Evolutionary conservation across 495 filamentous ascomycete genomes (phyloP), one percentile per base, ranked within the genome.

Genomic region (Terfezia boudieri): DNA sequence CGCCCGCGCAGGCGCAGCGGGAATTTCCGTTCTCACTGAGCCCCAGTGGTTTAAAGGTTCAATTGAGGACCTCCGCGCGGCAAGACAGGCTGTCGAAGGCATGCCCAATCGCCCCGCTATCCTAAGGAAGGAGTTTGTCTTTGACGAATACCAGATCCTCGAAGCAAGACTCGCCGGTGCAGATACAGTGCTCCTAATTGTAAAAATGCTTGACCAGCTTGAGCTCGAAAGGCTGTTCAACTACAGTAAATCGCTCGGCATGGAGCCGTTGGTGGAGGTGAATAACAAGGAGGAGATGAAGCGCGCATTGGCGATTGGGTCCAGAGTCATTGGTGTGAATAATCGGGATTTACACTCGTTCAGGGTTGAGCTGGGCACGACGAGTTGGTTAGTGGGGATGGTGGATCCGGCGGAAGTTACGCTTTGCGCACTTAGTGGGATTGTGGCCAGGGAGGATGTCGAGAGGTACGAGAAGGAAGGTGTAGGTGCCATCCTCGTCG

Each of bases 1-100:
- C 65, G 92, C 92, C 11, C 75, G 87, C 8, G 87, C 92, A 12
- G 92, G 90, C 20, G 92, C 90, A 26, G 94, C 89, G 60, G 83
- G 92, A 35, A 96, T 98, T 60, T 95, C 88, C 10, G 92, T 99
- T 11, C 77, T 99, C 53, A 99, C 90, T 0, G 90, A 99, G 68
- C 90, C 90, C 0, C 82, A 95, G 60, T 99, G 87, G 87, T 99
- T 99, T 71, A 96, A 95, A 68, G 90, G 90, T 35, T 88, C 82
- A 59, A 85, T 96, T 53, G 90, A 99, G 53, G 90, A 99, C 65
- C 71, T 99, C 37, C 80, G 86, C 49, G 77, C 81, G 53, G 90
- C 94, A 32, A 79, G 90, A 11, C 84, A 87, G 65, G 85, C 83
- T 48, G 71, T 99, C 14, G 80, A 86, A 58, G 84, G 83, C 10